phyloP scores from a whole-genome alignment of 1,139 yeast genomes.

The Pichia inconspicua region DNA sequence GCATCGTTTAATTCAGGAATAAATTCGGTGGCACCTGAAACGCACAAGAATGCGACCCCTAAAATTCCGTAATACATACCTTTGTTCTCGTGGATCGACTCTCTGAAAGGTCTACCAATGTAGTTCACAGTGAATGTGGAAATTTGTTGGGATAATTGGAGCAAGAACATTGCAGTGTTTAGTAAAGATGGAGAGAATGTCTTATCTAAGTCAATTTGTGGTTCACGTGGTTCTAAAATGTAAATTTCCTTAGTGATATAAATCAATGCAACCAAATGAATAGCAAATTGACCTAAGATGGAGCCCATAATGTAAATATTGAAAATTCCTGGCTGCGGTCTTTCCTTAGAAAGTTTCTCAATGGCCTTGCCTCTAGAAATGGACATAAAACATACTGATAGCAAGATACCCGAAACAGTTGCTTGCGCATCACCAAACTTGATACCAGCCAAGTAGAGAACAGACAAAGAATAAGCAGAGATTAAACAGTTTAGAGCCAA shows the following conservation, averaged over 20 bases:
- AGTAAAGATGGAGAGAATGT: constrained; percentile 80
- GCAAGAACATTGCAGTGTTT: constrained; percentile 91
- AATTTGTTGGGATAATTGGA: constrained; percentile 93
- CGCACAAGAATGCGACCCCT: constrained; percentile 83
- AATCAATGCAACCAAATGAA: constrained; percentile 76
- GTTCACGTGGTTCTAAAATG: constrained; percentile 84
- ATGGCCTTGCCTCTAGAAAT: constrained; percentile 91
- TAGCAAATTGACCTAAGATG: constrained; percentile 90
- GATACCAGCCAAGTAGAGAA: constrained; percentile 92
- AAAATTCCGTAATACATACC: constrained; percentile 96
- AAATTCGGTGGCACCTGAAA: constrained; percentile 91
- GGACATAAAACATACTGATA: constrained; percentile 91
- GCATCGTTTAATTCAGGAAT: constrained; percentile 90
- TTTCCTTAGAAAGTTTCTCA: constrained; percentile 80
- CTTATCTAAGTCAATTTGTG: constrained; percentile 82
- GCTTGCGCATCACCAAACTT: constrained; percentile 98
- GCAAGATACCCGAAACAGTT: constrained; percentile 81
- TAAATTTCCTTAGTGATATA: constrained; percentile 81
- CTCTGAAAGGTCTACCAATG: constrained; percentile 96
- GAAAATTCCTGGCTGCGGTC: constrained; percentile 98
- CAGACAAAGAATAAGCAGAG: constrained; percentile 92
- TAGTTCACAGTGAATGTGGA: constrained; percentile 97
- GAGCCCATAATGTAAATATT: constrained; percentile 96
- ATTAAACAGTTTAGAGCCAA: constrained; percentile 93
- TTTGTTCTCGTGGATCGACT: constrained; percentile 79